These are phyloP conservation scores for Sphagnum contortum DNA, from an alignment of 225 moss, liverwort and hornwort species.

Conservation along the genomic window DNA sequence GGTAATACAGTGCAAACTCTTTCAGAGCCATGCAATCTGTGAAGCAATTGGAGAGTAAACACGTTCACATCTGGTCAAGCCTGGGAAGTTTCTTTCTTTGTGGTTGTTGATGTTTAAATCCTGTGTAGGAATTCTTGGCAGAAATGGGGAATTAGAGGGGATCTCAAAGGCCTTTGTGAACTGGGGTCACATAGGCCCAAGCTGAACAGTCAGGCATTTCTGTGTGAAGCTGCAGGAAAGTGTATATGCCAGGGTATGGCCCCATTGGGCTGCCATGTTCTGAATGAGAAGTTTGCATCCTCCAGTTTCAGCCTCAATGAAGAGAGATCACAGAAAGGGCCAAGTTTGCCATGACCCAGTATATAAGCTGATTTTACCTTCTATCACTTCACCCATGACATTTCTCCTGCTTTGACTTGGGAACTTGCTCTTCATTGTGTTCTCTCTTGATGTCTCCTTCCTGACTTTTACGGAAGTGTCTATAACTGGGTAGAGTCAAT, in stretches of 20 bases:
- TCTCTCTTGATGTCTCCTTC: not conserved
- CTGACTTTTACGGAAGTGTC: too few species aligned
- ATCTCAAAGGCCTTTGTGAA: constrained; percentile 36
- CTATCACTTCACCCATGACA: too few species aligned
- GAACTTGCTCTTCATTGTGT: not conserved
- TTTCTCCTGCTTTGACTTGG: too few species aligned
- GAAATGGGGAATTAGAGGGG: constrained; percentile 36
- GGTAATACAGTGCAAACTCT: constrained; percentile 6
- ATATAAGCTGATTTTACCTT: constrained; percentile 13
- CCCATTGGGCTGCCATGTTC: constrained; percentile 20
- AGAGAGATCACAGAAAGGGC: constrained; percentile 27
- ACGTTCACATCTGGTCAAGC: not conserved
- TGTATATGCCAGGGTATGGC: constrained; percentile 13
- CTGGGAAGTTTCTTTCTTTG: too few species aligned
- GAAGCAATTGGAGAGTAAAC: constrained; percentile 26
- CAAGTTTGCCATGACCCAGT: constrained; percentile 46
- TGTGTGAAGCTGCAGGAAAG: constrained; percentile 47
- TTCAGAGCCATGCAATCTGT: constrained; percentile 22
- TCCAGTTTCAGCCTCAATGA: constrained; percentile 20
- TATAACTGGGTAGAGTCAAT: too few species aligned
- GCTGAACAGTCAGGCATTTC: constrained; percentile 15
- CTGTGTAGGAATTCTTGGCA: constrained; percentile 38
- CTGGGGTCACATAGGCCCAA: constrained; percentile 21
- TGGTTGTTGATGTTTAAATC: not conserved
- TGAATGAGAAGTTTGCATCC: constrained; percentile 27